Base-by-base conservation (phyloP, 495 filamentous ascomycete species). In the Cairneyella variabilis region DNA sequence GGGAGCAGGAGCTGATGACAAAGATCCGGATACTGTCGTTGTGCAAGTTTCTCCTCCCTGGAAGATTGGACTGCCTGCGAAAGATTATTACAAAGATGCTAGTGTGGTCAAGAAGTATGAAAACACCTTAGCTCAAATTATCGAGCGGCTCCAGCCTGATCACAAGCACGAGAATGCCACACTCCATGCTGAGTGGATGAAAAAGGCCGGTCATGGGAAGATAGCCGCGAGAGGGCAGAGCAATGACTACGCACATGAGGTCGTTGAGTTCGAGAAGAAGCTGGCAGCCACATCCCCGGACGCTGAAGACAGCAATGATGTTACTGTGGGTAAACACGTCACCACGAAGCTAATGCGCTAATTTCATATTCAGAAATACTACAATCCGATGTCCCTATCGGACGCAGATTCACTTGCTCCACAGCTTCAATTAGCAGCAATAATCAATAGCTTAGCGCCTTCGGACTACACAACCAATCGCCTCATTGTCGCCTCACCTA, bases 41-140 rank as follows among this genome's bases (percentile, higher is more conserved):
- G 72, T 85, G 16, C 71, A 78, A 51, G 66, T 82, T 17, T 72
- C 68, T 6, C 77, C 78, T 14, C 80, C 79, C 37, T 62, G 65
- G 0, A 58, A 66, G 40, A 79, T 83, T 58, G 79, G 81, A 12
- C 74, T 88, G 23, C 81, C 83, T 18, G 76, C 82, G 1, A 79
- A 83, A 50, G 80, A 86, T 57, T 84, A 83, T 56, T 88, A 86
- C 53, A 72, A 81, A 46, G 76, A 85, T 52, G 71, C 74, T 0
- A 62, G 78, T 17, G 66, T 75, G 4, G 67, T 86, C 17, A 63
- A 64, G 26, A 67, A 75, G 14, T 88, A 86, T 58, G 69, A 74
- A 39, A 26, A 56, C 3, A 75, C 76, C 39, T 60, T 82, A n/a
- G 71, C 55, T 14, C 43, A 66, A 9, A 59, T 71, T 16, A 58